Percentiles rank a stretch among this genome's conserved stretches.
Conservation (phyloP, 1,139 yeast species). For the Magnusiomyces fungicola region DNA sequence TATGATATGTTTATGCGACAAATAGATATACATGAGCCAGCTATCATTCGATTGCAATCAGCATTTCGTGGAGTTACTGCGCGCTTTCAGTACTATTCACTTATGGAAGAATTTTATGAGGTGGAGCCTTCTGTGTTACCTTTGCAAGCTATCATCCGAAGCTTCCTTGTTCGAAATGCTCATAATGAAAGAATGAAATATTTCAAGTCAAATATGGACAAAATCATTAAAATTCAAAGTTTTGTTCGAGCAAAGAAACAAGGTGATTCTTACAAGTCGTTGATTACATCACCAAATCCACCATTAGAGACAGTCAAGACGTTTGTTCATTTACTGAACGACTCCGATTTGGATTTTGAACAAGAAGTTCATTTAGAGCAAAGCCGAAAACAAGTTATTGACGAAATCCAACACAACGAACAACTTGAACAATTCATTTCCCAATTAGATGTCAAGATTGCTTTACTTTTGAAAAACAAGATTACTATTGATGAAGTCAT, state of each 20-base stretch:
- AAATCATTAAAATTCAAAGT: slow-evolving; percentile 68
- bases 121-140: slow-evolving; percentile 36
- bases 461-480: slow-evolving; percentile 68
- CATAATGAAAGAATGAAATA: slow-evolving; percentile 40
- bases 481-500: slow-evolving; percentile 70
- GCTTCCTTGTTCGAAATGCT: slow-evolving; percentile 36
- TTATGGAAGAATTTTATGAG: slow-evolving; percentile 48
- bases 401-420: slow-evolving; percentile 57
- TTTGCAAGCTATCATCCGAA: slow-evolving; percentile 49
- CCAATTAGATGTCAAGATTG: slow-evolving; percentile 74
- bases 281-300: slow-evolving; percentile 66
- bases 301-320: slow-evolving; percentile 68
- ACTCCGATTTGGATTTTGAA: slow-evolving; percentile 63
- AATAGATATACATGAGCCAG: slow-evolving; percentile 26
- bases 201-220: slow-evolving; percentile 48
- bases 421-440: slow-evolving; percentile 66
- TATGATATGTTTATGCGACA: slow-evolving; percentile 17
- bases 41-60: slow-evolving; percentile 41
- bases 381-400: slow-evolving; percentile 58
- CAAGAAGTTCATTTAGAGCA: slow-evolving; percentile 68
- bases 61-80: slow-evolving; percentile 38
- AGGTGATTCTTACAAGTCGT: slow-evolving; percentile 64
- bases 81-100: slow-evolving; percentile 45
- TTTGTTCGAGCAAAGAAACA: slow-evolving; percentile 60
- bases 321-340: slow-evolving; percentile 71